Percentiles rank a stretch among this genome's conserved stretches.
Evolutionary conservation across 1,284 basidiomycete species (phyloP).

Genomic region (Leccinum glutinopallens): DNA sequence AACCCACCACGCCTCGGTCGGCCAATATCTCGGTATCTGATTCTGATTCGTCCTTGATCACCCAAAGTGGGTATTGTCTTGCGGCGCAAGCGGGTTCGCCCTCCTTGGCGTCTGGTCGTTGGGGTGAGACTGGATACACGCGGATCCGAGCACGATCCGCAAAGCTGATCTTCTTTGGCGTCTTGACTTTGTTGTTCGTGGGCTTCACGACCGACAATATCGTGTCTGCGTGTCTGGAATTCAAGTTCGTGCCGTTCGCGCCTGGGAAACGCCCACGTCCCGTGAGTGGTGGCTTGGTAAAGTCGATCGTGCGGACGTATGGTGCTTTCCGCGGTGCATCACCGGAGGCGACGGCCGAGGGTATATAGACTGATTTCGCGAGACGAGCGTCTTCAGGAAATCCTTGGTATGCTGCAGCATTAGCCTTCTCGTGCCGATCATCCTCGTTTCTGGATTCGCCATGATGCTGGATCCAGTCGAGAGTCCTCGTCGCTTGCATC

Average conservation of each 20-base stretch:
- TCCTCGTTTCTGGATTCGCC: not conserved
- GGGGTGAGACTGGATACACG: constrained; percentile 28
- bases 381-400: not conserved
- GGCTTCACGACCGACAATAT: constrained; percentile 15
- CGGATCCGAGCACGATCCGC: constrained; percentile 30
- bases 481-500: not conserved
- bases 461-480: constrained; percentile 9
- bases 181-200: constrained; percentile 21
- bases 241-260: not conserved
- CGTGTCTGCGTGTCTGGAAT: constrained; percentile 1
- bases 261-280: constrained; percentile 20
- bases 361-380: not conserved
- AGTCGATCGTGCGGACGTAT: constrained; percentile 31
- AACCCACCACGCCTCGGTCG: not conserved
- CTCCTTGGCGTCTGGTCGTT: constrained; percentile 6
- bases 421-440: not conserved
- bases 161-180: constrained; percentile 34
- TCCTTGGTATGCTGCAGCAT: not conserved
- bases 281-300: constrained; percentile 26
- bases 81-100: no score
- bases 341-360: not conserved
- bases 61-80: not conserved
- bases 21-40: not conserved
- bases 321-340: constrained; percentile 1
- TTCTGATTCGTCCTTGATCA: not conserved